A percentile compares a stretch with the other conserved stretches of the same genome.
Conservation (phyloP, 2,329 filamentous ascomycete species). For the Aquanectria penicillioides region DNA sequence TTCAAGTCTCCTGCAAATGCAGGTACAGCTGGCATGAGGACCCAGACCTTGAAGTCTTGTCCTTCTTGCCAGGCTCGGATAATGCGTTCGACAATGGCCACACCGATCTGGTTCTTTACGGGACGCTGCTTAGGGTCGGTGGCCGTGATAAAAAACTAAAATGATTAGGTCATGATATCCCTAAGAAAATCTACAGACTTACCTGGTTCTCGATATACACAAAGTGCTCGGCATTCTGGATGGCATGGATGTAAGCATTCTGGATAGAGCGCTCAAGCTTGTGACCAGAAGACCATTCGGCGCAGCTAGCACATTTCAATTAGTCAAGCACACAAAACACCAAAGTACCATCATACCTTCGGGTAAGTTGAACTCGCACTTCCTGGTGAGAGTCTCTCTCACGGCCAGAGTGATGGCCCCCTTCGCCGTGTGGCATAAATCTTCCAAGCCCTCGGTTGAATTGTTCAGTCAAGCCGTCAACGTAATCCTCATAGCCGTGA, state of each 20-base stretch:
- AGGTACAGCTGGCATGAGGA: constrained; percentile 82
- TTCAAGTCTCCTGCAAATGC: constrained; percentile 85
- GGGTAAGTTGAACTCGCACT: constrained; percentile 60
- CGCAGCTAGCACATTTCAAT: constrained; percentile 49
- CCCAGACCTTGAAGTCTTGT: constrained; percentile 77
- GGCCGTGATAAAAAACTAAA: constrained; percentile 85
- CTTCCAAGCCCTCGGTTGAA: constrained; percentile 52
- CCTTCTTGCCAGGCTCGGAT: constrained; percentile 72
- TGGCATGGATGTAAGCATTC: constrained; percentile 82
- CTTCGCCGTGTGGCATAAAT: constrained; percentile 49
- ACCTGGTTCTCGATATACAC: constrained; percentile 83
- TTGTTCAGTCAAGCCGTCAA: constrained; percentile 57
- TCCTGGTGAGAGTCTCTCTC: constrained; percentile 24
- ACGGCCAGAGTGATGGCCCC: constrained; percentile 28
- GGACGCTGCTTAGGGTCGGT: constrained; percentile 76
- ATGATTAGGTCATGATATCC: constrained; percentile 4
- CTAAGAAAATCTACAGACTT: neutral
- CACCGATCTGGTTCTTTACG: constrained; percentile 81
- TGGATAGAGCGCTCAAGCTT: constrained; percentile 79
- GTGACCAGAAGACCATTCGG: constrained; percentile 63
- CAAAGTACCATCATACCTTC: constrained; percentile 51
- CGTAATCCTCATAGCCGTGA: constrained; percentile 44
- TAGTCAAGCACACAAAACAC: neutral
- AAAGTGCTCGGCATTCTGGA: constrained; percentile 75
- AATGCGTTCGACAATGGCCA: constrained; percentile 81